Conservation (phyloP, 78 protist species). For the Carpediemonas membranifera region DNA sequence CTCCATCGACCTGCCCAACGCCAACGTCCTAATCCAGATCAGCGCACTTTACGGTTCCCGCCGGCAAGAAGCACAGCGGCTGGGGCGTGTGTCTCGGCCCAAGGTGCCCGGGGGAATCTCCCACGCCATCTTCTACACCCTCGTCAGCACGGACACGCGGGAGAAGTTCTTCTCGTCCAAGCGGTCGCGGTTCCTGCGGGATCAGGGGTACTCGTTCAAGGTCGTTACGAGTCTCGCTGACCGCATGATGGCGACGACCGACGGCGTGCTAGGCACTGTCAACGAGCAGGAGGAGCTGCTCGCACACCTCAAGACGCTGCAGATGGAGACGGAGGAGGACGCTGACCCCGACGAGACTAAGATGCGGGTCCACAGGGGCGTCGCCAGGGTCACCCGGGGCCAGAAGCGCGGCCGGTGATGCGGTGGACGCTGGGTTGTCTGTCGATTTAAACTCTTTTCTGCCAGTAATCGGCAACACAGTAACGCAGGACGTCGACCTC, state of each 20-base stretch:
- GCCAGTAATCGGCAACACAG: too few relatives aligned
- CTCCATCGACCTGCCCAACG: conserved; percentile 90
- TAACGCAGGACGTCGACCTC: too few relatives aligned
- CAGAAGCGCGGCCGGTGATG: too few relatives aligned
- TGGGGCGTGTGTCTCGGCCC: conserved; percentile 92
- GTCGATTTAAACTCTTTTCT: too few relatives aligned
- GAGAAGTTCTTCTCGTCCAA: conserved; percentile 85
- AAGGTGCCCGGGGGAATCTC: conserved; percentile 25
- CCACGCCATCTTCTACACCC: conserved; percentile 90
- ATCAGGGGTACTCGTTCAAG: conserved; percentile 36
- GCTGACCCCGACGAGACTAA: too few relatives aligned
- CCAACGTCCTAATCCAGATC: conserved; percentile 87
- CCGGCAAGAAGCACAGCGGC: conserved; percentile 92
- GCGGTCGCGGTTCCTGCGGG: conserved; percentile 88
- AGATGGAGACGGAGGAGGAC: too few relatives aligned
- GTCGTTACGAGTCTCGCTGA: not conserved
- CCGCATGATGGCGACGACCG: not conserved
- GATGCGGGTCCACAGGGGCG: too few relatives aligned
- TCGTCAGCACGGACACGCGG: conserved; percentile 55
- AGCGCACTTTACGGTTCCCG: conserved; percentile 76
- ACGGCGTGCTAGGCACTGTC: too few relatives aligned
- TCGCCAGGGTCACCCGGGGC: too few relatives aligned
- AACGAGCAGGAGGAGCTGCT: too few relatives aligned
- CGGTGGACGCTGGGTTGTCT: too few relatives aligned
- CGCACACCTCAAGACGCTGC: too few relatives aligned